These are phyloP conservation scores for Zalerion maritima DNA, from an alignment of 495 filamentous ascomycete genomes.

Conservation along the genomic window DNA sequence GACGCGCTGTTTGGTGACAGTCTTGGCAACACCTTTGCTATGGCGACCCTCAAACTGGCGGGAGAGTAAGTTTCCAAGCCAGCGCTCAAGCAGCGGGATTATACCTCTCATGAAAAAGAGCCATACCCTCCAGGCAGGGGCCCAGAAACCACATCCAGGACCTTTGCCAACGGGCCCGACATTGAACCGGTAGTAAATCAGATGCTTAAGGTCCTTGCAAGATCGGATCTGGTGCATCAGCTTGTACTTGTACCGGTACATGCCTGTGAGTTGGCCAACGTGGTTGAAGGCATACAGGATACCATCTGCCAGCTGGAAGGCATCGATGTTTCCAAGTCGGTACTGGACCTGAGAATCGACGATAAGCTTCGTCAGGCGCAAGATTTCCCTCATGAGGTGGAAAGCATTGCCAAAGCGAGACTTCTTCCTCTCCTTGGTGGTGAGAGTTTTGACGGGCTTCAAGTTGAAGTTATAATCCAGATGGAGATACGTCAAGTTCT, in stretches of 20 bases:
- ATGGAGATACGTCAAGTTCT: conserved; percentile 97
- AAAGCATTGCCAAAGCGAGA: conserved; percentile 99
- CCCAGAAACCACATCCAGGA: conserved; percentile 98
- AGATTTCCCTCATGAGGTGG: conserved; percentile 96
- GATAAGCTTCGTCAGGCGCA: conserved; percentile 95
- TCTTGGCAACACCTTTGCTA: conserved; percentile 98
- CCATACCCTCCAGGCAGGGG: conserved; percentile 97
- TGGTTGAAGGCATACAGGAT: conserved; percentile 99
- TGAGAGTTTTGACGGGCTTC: conserved; percentile 97
- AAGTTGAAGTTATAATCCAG: conserved; percentile 99
- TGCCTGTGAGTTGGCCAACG: conserved; percentile 94
- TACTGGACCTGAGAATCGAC: conserved; percentile 99
- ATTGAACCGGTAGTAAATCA: conserved; percentile 99
- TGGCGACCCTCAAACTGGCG: conserved; percentile 98
- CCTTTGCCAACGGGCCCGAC: conserved; percentile 95
- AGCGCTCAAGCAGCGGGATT: conserved; percentile 89
- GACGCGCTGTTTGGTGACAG: conserved; percentile 96
- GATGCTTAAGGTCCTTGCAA: conserved; percentile 97
- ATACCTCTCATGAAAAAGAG: conserved; percentile 99
- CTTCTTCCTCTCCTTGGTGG: conserved; percentile 99
- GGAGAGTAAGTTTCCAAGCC: conserved; percentile 93
- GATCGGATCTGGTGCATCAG: conserved; percentile 99
- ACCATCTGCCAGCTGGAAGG: conserved; percentile 96
- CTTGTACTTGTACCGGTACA: conserved; percentile 99
- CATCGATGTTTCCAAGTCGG: conserved; percentile 93